Evolutionary conservation across 2,329 filamentous ascomycete species (phyloP), one percentile per base, ranked within the genome.

Genomic region (Microcera coccophila): DNA sequence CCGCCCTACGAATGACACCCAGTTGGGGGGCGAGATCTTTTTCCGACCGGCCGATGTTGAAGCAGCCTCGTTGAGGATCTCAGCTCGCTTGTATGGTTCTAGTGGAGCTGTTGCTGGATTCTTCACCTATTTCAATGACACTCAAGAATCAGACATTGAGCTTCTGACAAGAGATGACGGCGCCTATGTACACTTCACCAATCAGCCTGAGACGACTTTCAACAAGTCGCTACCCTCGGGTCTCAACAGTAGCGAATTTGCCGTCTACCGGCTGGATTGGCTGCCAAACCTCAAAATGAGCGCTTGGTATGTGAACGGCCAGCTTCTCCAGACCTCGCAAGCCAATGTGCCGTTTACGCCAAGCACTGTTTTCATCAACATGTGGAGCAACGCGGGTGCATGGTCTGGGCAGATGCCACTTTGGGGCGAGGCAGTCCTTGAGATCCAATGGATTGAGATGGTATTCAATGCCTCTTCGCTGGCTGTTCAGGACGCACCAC

Each of bases 111-210:
- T 49, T 1, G 48, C 48, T 18, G 48, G 47, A 8, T 51, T 51
- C 24, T 51, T 51, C 34, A 49, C 47, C 8, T 51, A 51, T 16
- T 44, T 41, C 17, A 51, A 51, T 16, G 48, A 51, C 43, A 51
- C 48, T 2, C 48, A 51, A 19, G 48, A 51, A 22, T 47, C 48
- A 7, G 48, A 51, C 33, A 51, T 51, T 15, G 48, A 51, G 26
- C 32, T 51, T 2, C 10, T 47, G 7, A 41, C 41, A 4, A 36
- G 42, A 10, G 45, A 47, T 26, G 15, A 36, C 20, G 45, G 41
- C 21, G 21, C 18, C 4, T 17, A 29, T 4, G 45, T 47, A 14
- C 41, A 45, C 31, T 44, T 47, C 31, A 36, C 41, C 35, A 47
- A 44, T 31, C 45, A 47, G 38, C 41, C 38, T 1, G 48, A 37